phyloP scores from a whole-genome alignment of 1,284 basidiomycete species.

The Ustilago cynodontis region DNA sequence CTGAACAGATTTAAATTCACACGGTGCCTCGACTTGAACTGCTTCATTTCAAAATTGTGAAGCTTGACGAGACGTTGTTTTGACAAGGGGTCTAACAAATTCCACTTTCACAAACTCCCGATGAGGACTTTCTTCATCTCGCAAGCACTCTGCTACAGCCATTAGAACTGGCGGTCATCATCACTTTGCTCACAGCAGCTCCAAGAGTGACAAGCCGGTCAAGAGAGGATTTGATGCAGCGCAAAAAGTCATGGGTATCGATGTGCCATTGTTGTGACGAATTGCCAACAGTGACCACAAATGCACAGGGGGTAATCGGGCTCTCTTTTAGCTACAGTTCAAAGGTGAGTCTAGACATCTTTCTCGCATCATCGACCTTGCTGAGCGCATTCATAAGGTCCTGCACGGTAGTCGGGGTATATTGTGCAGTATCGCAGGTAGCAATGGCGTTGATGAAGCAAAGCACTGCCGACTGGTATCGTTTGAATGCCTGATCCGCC shows the following conservation, averaged over 20 bases:
- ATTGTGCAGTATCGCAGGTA: constrained; percentile 29
- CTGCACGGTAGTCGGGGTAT: constrained; percentile 33
- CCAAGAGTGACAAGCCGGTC: too few species aligned
- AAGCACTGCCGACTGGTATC: constrained; percentile 36
- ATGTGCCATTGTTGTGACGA: too few species aligned
- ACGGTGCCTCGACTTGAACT: not conserved
- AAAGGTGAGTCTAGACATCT: constrained; percentile 16
- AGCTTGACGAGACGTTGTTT: too few species aligned
- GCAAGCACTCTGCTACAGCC: not conserved
- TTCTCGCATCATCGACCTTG: constrained; percentile 22
- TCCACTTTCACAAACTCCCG: too few species aligned
- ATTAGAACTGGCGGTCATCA: too few species aligned
- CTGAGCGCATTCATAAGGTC: constrained; percentile 20
- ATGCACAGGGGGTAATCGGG: too few species aligned
- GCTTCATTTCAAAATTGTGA: too few species aligned
- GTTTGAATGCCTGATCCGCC: constrained; percentile 27
- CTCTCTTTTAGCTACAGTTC: not conserved
- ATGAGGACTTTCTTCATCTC: not conserved
- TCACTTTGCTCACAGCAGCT: too few species aligned
- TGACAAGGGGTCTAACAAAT: too few species aligned
- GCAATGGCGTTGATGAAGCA: constrained; percentile 37
- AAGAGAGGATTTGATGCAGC: too few species aligned
- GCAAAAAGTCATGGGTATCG: too few species aligned
- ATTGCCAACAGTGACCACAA: too few species aligned
- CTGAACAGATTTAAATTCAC: not conserved